These are phyloP conservation scores for Microstroma glucosiphilum DNA, from an alignment of 1,284 basidiomycete genomes.

Conservation along the genomic window DNA sequence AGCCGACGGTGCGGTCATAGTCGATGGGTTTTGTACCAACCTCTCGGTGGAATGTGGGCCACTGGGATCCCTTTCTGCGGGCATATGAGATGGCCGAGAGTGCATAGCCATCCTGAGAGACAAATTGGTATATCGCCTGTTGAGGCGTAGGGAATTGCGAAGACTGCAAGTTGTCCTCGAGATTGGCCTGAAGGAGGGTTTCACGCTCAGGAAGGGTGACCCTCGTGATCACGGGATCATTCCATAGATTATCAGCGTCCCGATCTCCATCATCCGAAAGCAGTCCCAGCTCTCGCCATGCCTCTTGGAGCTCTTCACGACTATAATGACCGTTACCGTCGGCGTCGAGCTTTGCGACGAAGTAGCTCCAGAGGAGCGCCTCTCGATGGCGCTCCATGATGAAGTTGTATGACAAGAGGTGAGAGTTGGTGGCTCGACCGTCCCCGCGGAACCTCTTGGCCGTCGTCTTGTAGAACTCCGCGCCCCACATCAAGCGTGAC, in stretches of 20 bases:
- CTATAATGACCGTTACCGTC: constrained; percentile 11
- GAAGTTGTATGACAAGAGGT: constrained; percentile 28
- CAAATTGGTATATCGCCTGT: neutral
- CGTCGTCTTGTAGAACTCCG: constrained; percentile 17
- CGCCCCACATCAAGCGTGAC: constrained; percentile 24
- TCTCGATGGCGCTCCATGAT: constrained; percentile 38
- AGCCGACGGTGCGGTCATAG: neutral
- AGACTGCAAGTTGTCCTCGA: neutral
- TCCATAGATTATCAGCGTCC: neutral
- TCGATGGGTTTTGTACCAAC: neutral
- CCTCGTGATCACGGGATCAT: neutral
- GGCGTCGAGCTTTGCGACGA: constrained; percentile 26
- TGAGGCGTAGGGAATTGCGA: neutral
- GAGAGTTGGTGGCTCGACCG: constrained; percentile 22
- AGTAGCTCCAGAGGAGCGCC: constrained; percentile 37
- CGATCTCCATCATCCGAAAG: neutral
- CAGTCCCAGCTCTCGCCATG: neutral
- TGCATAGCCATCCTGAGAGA: constrained; percentile 2
- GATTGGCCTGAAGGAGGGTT: neutral
- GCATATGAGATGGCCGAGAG: neutral
- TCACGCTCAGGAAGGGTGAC: neutral
- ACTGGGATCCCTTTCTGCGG: neutral
- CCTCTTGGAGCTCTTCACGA: neutral
- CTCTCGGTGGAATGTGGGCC: constrained; percentile 2
- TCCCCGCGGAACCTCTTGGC: constrained; percentile 23